Evolutionary conservation across 257 asterid genomes (phyloP).

Genomic region (Nicotiana noctiflora): DNA sequence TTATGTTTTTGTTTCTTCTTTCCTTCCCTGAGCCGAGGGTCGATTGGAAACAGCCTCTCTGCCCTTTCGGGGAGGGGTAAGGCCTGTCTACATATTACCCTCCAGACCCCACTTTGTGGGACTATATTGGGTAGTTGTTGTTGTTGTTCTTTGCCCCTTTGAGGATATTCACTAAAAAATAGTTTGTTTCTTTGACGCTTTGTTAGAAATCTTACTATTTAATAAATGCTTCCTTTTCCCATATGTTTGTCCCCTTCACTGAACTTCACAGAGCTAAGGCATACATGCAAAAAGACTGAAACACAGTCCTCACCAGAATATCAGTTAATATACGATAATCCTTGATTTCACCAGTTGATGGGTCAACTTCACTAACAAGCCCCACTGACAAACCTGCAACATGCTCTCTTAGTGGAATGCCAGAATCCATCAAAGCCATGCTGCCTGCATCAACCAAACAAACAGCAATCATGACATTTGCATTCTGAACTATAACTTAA

Average conservation of each 20-base stretch:
- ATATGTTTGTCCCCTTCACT: background rate
- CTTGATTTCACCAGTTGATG: slow-evolving; percentile 78
- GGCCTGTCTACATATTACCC: too few species aligned
- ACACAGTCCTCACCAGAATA: slow-evolving; percentile 57
- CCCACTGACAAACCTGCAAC: slow-evolving; percentile 95
- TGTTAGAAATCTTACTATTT: too few species aligned
- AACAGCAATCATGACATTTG: background rate
- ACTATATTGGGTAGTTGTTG: too few species aligned
- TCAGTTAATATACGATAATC: slow-evolving; percentile 82
- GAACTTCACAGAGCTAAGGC: background rate
- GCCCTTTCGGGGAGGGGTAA: too few species aligned
- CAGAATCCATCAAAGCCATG: slow-evolving; percentile 99
- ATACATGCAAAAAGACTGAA: background rate
- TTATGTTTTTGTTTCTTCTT: too few species aligned
- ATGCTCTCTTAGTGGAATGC: slow-evolving; percentile 78
- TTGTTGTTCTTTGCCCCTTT: background rate
- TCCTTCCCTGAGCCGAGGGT: too few species aligned
- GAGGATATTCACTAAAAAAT: background rate
- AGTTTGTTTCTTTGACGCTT: too few species aligned
- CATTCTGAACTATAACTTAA: slow-evolving; percentile 3
- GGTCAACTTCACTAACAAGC: slow-evolving; percentile 72
- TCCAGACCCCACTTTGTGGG: too few species aligned
- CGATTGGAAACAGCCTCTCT: too few species aligned
- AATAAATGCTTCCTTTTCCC: background rate
- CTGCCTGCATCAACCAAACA: slow-evolving; percentile 52